Conservation (phyloP, 1,284 basidiomycete genomes). For the Tranzscheliella williamsii region DNA sequence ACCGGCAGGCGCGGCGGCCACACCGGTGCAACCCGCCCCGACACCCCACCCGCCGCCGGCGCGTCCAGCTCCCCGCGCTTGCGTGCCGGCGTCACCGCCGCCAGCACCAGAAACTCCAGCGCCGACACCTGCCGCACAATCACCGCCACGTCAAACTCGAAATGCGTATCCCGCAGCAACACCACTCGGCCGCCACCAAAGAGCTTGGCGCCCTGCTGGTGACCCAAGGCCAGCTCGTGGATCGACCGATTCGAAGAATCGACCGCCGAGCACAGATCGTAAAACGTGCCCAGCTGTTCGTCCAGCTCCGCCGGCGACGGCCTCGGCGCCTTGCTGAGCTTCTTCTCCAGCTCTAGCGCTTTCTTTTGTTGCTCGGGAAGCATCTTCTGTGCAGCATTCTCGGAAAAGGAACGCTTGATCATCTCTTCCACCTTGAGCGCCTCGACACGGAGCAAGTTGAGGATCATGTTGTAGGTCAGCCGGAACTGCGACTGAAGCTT, state of each 20-base stretch:
- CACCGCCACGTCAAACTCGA: slow-evolving; percentile 74
- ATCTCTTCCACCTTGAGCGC: slow-evolving; percentile 97
- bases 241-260: slow-evolving; percentile 72
- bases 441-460: slow-evolving; percentile 94
- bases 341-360: slow-evolving; percentile 72
- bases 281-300: slow-evolving; percentile 74
- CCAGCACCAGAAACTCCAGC: slow-evolving; percentile 74
- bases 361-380: slow-evolving; percentile 90
- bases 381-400: slow-evolving; percentile 90
- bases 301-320: slow-evolving; percentile 66
- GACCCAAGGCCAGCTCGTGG: slow-evolving; percentile 69
- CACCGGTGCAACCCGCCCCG: slow-evolving; percentile 7
- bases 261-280: slow-evolving; percentile 74
- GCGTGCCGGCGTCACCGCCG: slow-evolving; percentile 66
- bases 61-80: slow-evolving; percentile 64
- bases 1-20: slow-evolving; percentile 19
- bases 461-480: slow-evolving; percentile 98
- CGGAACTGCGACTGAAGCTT: slow-evolving; percentile 97
- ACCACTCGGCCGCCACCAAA: slow-evolving; percentile 78
- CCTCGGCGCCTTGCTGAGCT: slow-evolving; percentile 70
- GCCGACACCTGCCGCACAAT: slow-evolving; percentile 71
- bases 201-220: slow-evolving; percentile 72
- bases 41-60: neutral
- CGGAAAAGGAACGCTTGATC: slow-evolving; percentile 99
- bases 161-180: slow-evolving; percentile 74